Conservation (phyloP, 176 grass and related monocot genomes). For the Canna indica region DNA sequence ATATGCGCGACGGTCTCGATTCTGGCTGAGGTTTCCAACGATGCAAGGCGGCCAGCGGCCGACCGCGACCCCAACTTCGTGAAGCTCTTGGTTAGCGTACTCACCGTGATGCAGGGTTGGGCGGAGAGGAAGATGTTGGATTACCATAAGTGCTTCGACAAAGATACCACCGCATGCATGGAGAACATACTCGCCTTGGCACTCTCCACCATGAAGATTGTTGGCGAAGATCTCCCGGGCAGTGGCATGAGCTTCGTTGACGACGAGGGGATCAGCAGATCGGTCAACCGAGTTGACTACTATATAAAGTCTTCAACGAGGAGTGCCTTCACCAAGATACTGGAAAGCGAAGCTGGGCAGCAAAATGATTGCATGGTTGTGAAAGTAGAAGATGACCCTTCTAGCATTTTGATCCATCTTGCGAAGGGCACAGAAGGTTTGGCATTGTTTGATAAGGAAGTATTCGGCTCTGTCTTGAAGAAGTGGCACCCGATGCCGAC, state of each 20-base stretch:
- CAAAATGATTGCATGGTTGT: conserved; percentile 30
- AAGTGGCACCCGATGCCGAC: conserved; percentile 56
- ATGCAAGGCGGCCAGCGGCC: conserved; percentile 30
- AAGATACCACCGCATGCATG: conserved; percentile 33
- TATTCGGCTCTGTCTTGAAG: conserved; percentile 62
- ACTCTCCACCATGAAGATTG: conserved; percentile 46
- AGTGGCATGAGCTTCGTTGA: not conserved
- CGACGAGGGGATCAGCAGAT: conserved; percentile 16
- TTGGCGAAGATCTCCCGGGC: conserved; percentile 31
- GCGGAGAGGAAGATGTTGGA: conserved; percentile 69
- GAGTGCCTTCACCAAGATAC: conserved; percentile 74
- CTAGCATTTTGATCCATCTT: conserved; percentile 40
- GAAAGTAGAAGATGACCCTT: conserved; percentile 41
- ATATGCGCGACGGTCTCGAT: conserved; percentile 40
- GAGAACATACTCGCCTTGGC: conserved; percentile 58
- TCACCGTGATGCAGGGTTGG: conserved; percentile 67
- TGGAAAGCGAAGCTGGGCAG: conserved; percentile 41
- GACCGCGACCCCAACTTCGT: conserved; percentile 36
- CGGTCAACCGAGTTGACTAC: conserved; percentile 43
- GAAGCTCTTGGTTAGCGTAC: conserved; percentile 42
- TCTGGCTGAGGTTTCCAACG: conserved; percentile 52
- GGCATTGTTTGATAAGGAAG: conserved; percentile 41
- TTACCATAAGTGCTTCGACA: conserved; percentile 61
- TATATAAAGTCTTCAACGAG: conserved; percentile 76
- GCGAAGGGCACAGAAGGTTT: conserved; percentile 58